Conservation (phyloP, 2,329 filamentous ascomycete genomes). For the Xylariaceae sp. region DNA sequence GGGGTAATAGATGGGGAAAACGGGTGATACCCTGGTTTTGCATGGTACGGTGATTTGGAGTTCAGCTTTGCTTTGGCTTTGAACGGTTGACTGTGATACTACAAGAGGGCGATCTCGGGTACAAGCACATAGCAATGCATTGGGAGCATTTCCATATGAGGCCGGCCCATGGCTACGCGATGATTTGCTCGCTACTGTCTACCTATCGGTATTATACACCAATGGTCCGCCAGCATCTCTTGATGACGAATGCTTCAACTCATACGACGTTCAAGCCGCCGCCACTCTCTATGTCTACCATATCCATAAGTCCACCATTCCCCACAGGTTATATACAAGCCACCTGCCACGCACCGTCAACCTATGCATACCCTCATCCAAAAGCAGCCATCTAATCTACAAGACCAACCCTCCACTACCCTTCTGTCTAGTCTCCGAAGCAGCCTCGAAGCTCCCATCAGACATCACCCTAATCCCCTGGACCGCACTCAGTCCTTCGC, state of each 20-base stretch:
- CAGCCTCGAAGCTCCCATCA: constrained; percentile 72
- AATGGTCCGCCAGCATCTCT: background rate
- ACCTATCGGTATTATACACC: background rate
- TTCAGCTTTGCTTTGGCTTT: constrained; percentile 12
- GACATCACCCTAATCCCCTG: constrained; percentile 60
- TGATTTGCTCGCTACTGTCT: background rate
- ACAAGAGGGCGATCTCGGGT: background rate
- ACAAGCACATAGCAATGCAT: background rate
- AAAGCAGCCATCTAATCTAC: constrained; percentile 20
- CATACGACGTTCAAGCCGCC: no score
- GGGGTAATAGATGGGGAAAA: background rate
- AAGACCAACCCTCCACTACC: constrained; percentile 60
- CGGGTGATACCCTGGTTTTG: background rate
- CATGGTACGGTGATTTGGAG: constrained; percentile 9
- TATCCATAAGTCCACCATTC: background rate
- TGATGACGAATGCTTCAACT: background rate
- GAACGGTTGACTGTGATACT: background rate
- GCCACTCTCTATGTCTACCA: background rate
- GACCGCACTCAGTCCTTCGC: constrained; percentile 58
- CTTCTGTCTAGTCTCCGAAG: constrained; percentile 66
- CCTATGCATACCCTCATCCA: background rate
- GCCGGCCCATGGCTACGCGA: background rate
- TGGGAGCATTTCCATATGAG: background rate
- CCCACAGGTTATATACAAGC: no score
- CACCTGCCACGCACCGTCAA: no score